Evolutionary conservation across 1,284 basidiomycete genomes (phyloP), one percentile per base, ranked within the genome.

Genomic region (Xerocomus minutiporus): DNA sequence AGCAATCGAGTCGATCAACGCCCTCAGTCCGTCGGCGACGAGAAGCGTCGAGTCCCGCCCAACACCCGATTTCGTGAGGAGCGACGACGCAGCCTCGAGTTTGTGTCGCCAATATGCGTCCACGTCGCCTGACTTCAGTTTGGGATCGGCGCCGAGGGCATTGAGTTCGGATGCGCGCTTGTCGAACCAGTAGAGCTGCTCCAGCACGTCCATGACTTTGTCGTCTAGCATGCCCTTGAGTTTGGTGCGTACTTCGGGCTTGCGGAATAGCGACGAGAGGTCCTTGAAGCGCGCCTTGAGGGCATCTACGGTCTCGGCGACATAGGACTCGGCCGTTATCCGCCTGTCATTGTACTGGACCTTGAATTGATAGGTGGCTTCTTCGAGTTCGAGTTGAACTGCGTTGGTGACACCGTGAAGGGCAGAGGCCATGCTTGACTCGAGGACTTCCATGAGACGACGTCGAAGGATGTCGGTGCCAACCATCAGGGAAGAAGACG

Each of bases 321-420:
- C 93, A 67, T 99, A 99, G 3, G 91, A 94, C 70, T 99, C 97
- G 11, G 97, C 86, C 0, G 91, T 91, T 60, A 98, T 91, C 26
- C 90, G 82, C 20, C 93, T 84, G 72, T 99, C 97, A 68, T 99
- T 99, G 78, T 99, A 99, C 71, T 98, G 93, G 1, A 99, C 95
- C 72, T 99, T 99, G 83, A 99, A 99, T 71, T 98, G 95, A 71
- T 99, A 99, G 28, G 86, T 86, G 1, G 96, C 88, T 65, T 98
- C 96, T 70, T 99, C 96, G 12, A 98, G 81, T 70, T 99, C 97
- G 34, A 97, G 82, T 64, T 97, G 94, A 5, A 99, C 96, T 1
- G 93, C 92, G 67, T 97, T 97, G 49, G 93, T 92, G 67, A 99
- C 97, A 1, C 91, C 87, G 63, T 98, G 93, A 9, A 99, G 77